Evolutionary conservation across 176 grass and related monocot species (phyloP).

Genomic region (Hyparrhenia diplandra): DNA sequence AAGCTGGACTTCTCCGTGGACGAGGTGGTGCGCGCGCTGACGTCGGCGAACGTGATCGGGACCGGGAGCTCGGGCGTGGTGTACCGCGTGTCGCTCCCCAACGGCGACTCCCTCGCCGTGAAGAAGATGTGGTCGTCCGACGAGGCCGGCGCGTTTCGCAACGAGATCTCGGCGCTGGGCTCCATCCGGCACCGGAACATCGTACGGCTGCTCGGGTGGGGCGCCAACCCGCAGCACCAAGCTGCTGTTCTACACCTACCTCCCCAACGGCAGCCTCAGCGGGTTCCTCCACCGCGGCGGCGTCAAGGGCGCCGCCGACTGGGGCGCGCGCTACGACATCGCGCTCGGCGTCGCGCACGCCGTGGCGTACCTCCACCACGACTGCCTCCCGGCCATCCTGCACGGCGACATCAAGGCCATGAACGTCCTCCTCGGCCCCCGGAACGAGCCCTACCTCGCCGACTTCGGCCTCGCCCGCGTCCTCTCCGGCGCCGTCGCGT

Average conservation of each 20-base stretch:
- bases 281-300: conserved; percentile 60
- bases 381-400: conserved; percentile 90
- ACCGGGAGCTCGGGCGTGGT: conserved; percentile 87
- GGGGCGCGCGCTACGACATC: conserved; percentile 72
- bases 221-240: conserved; percentile 56
- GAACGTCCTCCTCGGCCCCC: conserved; percentile 79
- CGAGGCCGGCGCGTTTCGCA: conserved; percentile 51
- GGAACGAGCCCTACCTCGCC: conserved; percentile 81
- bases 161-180: conserved; percentile 79
- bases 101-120: conserved; percentile 63
- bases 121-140: conserved; percentile 93
- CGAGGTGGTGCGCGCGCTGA: conserved; percentile 70
- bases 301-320: conserved; percentile 49
- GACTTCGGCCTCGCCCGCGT: conserved; percentile 95
- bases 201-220: conserved; percentile 82
- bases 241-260: conserved; percentile 84
- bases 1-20: conserved; percentile 81
- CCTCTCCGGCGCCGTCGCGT: conserved; percentile 15
- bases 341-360: conserved; percentile 83
- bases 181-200: conserved; percentile 95
- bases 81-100: conserved; percentile 67
- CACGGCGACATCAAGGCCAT: conserved; percentile 96
- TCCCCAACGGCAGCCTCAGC: conserved; percentile 84
- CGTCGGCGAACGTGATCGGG: conserved; percentile 80
- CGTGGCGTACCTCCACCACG: conserved; percentile 89